Evolutionary conservation across 2,329 filamentous ascomycete genomes (phyloP), one percentile per base, ranked within the genome.

Genomic region (Myrmaecium sp.): DNA sequence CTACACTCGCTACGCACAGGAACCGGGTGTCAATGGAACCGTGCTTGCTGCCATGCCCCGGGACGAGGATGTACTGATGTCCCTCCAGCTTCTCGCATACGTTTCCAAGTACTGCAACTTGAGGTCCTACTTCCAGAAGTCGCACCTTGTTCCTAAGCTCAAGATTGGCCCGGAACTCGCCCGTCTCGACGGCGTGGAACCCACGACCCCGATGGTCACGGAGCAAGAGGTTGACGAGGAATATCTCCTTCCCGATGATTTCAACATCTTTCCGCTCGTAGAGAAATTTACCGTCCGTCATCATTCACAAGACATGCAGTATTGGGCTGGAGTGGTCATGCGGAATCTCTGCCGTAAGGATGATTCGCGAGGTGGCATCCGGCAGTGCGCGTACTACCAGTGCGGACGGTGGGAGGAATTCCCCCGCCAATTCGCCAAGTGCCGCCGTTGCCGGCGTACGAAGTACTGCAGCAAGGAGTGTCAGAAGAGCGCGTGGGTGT

Each of bases 401-500:
- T 98, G 89, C 51, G 86, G 86, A 33, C 94, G 92, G 49, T 98
- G 89, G 89, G 89, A 98, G 52, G 80, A 94, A 54, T 94, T 73
- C 50, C 84, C 86, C 20, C 73, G 89, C 34, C 86, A 98, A 49
- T 98, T 98, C 52, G 89, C 89, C 40, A 98, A 98, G 57, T 98
- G 89, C 57, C 75, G 89, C 38, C 75, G 89, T 37, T 98, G 89
- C 58, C 74, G 89, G 40, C 74, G 89, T 37, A 98, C 89, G 34
- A 98, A 98, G 54, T 94, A 94, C 60, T 98, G 89, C 72, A 94
- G 84, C 67, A 98, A 98, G 56, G 89, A 98, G 54, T 98, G 89
- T 55, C 89, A 98, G 57, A 95, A 95, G 63, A 91, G 81, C 41
- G 91, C 89, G 6, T 98, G 89, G 89, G 83, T 89, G 15, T 95